A percentile compares a stretch with the other conserved stretches of the same genome.
Conservation (phyloP, 1,284 basidiomycete genomes). For the Sporisorium graminicola region DNA sequence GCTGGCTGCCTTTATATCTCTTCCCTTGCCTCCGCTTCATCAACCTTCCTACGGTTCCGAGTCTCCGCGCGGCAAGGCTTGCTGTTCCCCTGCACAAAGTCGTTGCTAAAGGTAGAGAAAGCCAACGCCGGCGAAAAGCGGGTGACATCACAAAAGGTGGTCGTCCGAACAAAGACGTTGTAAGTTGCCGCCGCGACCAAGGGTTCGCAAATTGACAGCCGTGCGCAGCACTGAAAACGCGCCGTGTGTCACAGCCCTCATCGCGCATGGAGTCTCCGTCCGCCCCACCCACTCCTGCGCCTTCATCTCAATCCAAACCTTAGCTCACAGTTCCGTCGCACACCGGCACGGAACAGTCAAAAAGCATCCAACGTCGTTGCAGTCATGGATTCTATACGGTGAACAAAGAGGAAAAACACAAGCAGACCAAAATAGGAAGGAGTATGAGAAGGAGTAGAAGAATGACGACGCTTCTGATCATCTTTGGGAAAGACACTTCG, state of each 20-base stretch:
- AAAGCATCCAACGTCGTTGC: constrained; percentile 7
- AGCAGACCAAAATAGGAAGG: constrained; percentile 7
- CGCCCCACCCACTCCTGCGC: neutral
- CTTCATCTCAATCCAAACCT: neutral
- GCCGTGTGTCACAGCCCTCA: neutral
- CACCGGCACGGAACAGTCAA: neutral
- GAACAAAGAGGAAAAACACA: constrained; percentile 7
- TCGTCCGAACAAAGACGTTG: neutral
- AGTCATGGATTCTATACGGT: constrained; percentile 47
- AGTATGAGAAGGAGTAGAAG: constrained; percentile 3
- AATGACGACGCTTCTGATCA: neutral
- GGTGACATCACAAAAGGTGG: neutral
- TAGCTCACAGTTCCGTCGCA: neutral
- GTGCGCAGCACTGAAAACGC: neutral
- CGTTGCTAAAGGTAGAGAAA: neutral
- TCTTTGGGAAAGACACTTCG: neutral
- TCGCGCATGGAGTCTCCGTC: neutral
- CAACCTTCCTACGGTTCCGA: neutral
- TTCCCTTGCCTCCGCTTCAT: neutral
- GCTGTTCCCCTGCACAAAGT: neutral
- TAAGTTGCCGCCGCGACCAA: too few relatives aligned
- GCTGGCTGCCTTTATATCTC: neutral
- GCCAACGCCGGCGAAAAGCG: neutral
- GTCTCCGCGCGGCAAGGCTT: neutral
- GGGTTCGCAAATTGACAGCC: neutral